Evolutionary conservation across 331 rosid species (phyloP).

Genomic region (Arachis monticola): DNA sequence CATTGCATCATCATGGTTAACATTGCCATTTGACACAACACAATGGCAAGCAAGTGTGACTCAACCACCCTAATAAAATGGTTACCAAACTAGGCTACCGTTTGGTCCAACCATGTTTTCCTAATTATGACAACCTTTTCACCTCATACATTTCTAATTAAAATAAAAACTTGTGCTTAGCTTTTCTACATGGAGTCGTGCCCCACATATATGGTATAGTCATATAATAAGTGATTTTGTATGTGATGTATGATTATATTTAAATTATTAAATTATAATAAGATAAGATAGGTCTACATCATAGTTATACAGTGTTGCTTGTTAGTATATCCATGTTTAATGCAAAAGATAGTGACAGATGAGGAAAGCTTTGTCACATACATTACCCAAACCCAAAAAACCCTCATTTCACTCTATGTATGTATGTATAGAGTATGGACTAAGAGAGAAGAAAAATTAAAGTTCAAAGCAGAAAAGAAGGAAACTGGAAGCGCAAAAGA

Average conservation of each 20-base stretch:
- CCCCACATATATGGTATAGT: no score
- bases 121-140: conserved; percentile 49
- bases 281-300: conserved; percentile 28
- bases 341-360: conserved; percentile 65
- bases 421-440: conserved; percentile 29
- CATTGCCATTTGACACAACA: neutral
- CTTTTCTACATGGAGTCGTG: neutral
- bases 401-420: conserved; percentile 40
- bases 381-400: conserved; percentile 49
- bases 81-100: conserved; percentile 21
- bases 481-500: conserved; percentile 18
- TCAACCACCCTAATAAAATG: conserved; percentile 26
- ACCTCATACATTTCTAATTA: conserved; percentile 18
- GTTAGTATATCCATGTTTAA: conserved; percentile 35
- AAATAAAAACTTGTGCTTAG: neutral
- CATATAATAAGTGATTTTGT: no score
- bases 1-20: conserved; percentile 32
- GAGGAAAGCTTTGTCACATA: conserved; percentile 61
- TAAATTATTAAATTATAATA: neutral
- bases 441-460: conserved; percentile 31
- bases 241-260: neutral
- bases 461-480: conserved; percentile 54
- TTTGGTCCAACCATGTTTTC: conserved; percentile 34
- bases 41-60: neutral
- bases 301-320: conserved; percentile 26